These are phyloP conservation scores for Fusarium zealandicum DNA, from an alignment of 2,329 filamentous ascomycete genomes.

Conservation along the genomic window DNA sequence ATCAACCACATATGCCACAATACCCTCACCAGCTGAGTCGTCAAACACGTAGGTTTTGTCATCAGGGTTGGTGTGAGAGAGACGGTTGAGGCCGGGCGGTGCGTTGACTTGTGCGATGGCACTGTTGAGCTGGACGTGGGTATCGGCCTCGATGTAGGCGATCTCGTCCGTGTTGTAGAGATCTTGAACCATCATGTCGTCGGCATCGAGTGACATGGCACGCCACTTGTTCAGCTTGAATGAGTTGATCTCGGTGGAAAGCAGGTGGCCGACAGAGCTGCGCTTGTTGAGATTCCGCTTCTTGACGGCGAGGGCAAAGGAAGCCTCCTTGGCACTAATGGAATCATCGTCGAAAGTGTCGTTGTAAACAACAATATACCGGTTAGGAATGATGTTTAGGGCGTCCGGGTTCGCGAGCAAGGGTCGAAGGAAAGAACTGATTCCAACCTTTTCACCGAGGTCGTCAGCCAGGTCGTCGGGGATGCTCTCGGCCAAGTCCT, in stretches of 20 bases:
- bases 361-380: conserved; percentile 73
- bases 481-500: conserved; percentile 28
- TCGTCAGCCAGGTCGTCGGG: conserved; percentile 20
- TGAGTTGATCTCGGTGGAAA: conserved; percentile 57
- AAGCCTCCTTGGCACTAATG: conserved; percentile 58
- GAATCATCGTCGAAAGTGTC: conserved; percentile 56
- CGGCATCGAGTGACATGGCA: conserved; percentile 60
- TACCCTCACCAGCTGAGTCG: conserved; percentile 58
- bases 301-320: conserved; percentile 57
- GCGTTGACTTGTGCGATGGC: conserved; percentile 61
- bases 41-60: conserved; percentile 55
- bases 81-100: conserved; percentile 59
- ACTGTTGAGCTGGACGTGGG: conserved; percentile 53
- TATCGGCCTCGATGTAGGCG: conserved; percentile 62
- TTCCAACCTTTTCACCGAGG: conserved; percentile 28
- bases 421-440: conserved; percentile 45
- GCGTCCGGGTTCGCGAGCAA: conserved; percentile 59
- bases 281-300: conserved; percentile 66
- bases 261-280: conserved; percentile 52
- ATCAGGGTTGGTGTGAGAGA: conserved; percentile 55
- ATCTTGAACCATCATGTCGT: conserved; percentile 57
- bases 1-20: conserved; percentile 70
- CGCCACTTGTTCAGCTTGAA: conserved; percentile 60
- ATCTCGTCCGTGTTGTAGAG: conserved; percentile 59
- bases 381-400: conserved; percentile 59